Base-by-base conservation (phyloP, 345 rosid species). In the Syzygium grande region DNA sequence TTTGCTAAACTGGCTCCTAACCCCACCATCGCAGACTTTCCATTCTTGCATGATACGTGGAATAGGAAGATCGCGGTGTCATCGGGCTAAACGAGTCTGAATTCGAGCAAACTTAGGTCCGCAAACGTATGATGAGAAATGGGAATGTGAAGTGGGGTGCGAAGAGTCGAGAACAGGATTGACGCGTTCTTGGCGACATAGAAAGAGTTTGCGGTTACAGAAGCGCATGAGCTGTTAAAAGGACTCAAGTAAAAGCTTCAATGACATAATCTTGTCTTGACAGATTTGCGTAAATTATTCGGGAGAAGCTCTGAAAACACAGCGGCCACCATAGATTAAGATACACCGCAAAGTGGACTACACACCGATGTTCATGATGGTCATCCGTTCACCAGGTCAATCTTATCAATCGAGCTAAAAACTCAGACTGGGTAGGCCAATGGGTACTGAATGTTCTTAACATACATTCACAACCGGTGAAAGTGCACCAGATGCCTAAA, bases 381-480 rank as follows among this genome's bases (percentile, higher is more conserved):
- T 9, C 0, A 13, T 68, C 80, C 1, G 23, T 68, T 0, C 80
- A 0, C 2, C 2, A 13, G 23, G 34, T 17, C 0, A 2, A 34
- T 34, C 79, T 68, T 8, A 68, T 34, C 46, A 17, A 30, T 68
- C 1, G 25, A 68, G 79, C 80, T 68, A 19, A 68, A 19, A 68
- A 68, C 46, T 30, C 46, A 34, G 25, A 68, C 46, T 34, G 0
- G 25, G 1, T 34, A 68, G 80, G 46, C 46, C 17, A 11, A 34
- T 34, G 7, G 80, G 80, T 34, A 9, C 80, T 0, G 46, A 0
- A 34, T 73, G 0, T 0, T 34, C 46, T 34, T 73, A 0, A 19
- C 80, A 73, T 73, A 9, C 49, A 73, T 17, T 73, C 46, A 68
- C 80, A 0, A 19, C 80, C 80, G 17, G 0, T 17, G 4, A 68